These are phyloP conservation scores for Stephania japonica DNA, from an alignment of 164 flowering plant genomes.

Conservation along the genomic window DNA sequence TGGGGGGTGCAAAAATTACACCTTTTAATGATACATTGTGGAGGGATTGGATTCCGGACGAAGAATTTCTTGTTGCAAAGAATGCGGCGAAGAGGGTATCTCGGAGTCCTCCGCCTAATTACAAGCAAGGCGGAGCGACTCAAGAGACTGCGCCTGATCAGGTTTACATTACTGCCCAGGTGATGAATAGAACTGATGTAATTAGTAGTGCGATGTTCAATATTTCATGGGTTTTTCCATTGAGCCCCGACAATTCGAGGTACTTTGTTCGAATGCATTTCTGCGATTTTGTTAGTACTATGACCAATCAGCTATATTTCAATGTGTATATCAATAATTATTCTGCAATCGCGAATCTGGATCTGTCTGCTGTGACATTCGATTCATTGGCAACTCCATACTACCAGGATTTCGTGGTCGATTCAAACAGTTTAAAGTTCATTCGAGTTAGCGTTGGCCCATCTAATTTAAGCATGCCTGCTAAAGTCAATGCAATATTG, in stretches of 20 bases:
- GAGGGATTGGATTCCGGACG: conserved; percentile 83
- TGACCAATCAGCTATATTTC: conserved; percentile 47
- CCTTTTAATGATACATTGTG: conserved; percentile 73
- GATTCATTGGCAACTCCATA: conserved; percentile 50
- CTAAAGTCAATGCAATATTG: conserved; percentile 50
- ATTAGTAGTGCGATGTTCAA: conserved; percentile 30
- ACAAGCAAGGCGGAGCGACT: conserved; percentile 40
- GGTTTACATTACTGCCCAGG: conserved; percentile 77
- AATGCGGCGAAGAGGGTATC: conserved; percentile 36
- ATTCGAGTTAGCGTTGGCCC: conserved; percentile 62
- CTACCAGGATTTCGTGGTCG: conserved; percentile 53
- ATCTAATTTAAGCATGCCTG: conserved; percentile 30
- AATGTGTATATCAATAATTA: conserved; percentile 50
- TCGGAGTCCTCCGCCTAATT: conserved; percentile 29
- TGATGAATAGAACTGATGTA: conserved; percentile 47
- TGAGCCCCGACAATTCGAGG: conserved; percentile 5
- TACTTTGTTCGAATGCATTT: conserved; percentile 78
- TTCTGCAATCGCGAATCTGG: conserved; percentile 44
- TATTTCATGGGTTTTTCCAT: conserved; percentile 58
- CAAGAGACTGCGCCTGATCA: conserved; percentile 30
- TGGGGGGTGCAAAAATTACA: conserved; percentile 60
- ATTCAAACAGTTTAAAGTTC: conserved; percentile 23
- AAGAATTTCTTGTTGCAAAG: conserved; percentile 38
- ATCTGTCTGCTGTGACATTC: conserved; percentile 31
- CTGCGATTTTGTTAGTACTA: conserved; percentile 70